Base-by-base conservation (phyloP, 257 asterid species). In the Ilex asprella region DNA sequence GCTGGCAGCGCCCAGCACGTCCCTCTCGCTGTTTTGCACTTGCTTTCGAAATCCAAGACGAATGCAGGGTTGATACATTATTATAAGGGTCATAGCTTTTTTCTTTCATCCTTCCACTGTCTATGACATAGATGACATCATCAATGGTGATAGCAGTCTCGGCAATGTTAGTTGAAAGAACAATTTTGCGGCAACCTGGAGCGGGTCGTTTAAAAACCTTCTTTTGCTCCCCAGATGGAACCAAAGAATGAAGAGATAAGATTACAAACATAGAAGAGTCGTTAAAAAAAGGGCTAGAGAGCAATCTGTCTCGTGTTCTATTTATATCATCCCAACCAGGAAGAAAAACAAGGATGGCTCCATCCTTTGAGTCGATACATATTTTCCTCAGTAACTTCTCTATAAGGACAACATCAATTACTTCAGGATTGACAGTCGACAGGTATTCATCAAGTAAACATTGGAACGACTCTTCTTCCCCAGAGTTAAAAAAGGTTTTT, bases 271-370 rank as follows among this genome's bases (percentile, higher is more conserved):
- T 87, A 9, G 94, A 77, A 5, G 77, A 60, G 59, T 93, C 86
- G 30, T 66, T 78, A 70, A 89, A 93, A 67, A 71, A 85, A 35
- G 90, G 87, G 72, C 84, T 87, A 15, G 83, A 65, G 35, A 56
- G 77, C 62, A 93, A 76, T 67, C 79, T 72, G 31, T 87, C 89
- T 27, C 88, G 77, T 29, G 85, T 82, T 72, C 74, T 78, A 58
- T 67, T 82, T 70, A 93, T 93, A 63, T 89, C 97, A 64, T 89
- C 96, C 99, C 99, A 93, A 52, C 99, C 97, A 8, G 96, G 94
- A 73, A 93, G 88, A 73, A 93, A 93, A 69, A 93, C 76, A 39
- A 89, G 96, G 79, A 92, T 72, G 58, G 99, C 99, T 58, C 97
- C 99, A 7, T 78, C 87, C 55, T 62, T 49, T 5, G 94, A 83